Percentiles rank a stretch among this genome's conserved stretches.
Conservation (phyloP, 2,329 filamentous ascomycete genomes). For the Talaromyces sp. region DNA sequence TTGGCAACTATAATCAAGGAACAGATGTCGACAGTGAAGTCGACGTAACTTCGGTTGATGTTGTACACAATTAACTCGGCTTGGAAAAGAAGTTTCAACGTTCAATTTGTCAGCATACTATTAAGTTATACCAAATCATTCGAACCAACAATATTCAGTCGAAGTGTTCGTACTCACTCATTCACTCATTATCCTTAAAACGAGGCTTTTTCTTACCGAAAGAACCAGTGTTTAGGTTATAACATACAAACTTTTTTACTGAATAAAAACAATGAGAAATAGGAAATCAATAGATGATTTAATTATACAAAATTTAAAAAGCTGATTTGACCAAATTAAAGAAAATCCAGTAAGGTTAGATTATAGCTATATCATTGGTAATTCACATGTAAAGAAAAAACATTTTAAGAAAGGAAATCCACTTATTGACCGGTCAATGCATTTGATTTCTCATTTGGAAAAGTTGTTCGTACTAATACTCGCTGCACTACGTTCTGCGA, state of each 20-base stretch:
- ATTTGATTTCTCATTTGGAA: too few species aligned
- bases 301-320: too few species aligned
- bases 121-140: background rate
- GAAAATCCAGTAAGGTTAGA: too few species aligned
- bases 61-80: background rate
- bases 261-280: background rate
- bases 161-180: background rate
- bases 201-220: background rate
- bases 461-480: too few species aligned
- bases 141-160: background rate
- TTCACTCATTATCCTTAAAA: background rate
- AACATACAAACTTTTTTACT: background rate
- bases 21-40: constrained; percentile 19
- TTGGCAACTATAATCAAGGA: constrained; percentile 34
- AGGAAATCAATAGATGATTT: too few species aligned
- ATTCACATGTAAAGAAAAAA: too few species aligned
- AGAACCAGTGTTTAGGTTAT: background rate
- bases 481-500: too few species aligned
- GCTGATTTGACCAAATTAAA: too few species aligned
- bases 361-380: too few species aligned
- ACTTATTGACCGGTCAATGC: too few species aligned
- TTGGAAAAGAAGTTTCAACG: background rate
- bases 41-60: constrained; percentile 8
- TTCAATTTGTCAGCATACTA: background rate
- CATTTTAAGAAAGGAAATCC: too few species aligned